Evolutionary conservation across 2,329 filamentous ascomycete species (phyloP).

Genomic region (Trichoderma atroviride): DNA sequence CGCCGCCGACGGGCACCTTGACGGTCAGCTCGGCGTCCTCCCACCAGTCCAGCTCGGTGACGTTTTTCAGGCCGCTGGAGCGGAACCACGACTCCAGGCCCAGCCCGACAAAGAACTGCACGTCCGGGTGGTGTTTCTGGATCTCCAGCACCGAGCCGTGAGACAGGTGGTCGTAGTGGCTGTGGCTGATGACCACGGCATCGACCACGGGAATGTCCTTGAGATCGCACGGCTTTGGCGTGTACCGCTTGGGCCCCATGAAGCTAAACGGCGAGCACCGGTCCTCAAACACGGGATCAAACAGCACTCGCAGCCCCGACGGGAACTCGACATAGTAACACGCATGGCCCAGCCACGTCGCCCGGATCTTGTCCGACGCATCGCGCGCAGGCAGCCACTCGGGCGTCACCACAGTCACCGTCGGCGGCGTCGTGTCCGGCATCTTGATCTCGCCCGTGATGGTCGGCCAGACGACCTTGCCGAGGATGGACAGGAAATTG

Average conservation of each 20-base stretch:
- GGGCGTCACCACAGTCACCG: constrained; percentile 68
- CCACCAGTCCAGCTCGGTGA: constrained; percentile 97
- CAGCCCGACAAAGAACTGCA: constrained; percentile 85
- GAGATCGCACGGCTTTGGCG: constrained; percentile 73
- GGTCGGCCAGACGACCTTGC: constrained; percentile 44
- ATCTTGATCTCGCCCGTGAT: constrained; percentile 45
- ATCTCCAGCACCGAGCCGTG: constrained; percentile 74
- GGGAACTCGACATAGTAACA: constrained; percentile 94
- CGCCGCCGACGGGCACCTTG: constrained; percentile 37
- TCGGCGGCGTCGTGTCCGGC: constrained; percentile 66
- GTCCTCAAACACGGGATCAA: constrained; percentile 90
- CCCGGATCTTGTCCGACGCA: constrained; percentile 64
- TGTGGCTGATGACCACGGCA: constrained; percentile 81
- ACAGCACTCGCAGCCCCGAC: constrained; percentile 80
- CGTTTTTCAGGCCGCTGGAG: constrained; percentile 68
- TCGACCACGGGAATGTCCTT: constrained; percentile 77
- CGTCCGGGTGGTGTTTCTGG: constrained; percentile 70
- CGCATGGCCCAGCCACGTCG: constrained; percentile 94
- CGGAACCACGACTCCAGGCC: constrained; percentile 84
- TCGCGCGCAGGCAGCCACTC: constrained; percentile 65
- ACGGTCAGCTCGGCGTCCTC: constrained; percentile 76
- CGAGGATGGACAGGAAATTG: constrained; percentile 33
- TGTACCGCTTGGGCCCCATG: constrained; percentile 76
- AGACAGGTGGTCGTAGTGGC: constrained; percentile 91
- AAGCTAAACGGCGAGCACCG: constrained; percentile 77